Conservation (phyloP, 371 early-diverging fungal genomes). For the Rhizopus microsporus region DNA sequence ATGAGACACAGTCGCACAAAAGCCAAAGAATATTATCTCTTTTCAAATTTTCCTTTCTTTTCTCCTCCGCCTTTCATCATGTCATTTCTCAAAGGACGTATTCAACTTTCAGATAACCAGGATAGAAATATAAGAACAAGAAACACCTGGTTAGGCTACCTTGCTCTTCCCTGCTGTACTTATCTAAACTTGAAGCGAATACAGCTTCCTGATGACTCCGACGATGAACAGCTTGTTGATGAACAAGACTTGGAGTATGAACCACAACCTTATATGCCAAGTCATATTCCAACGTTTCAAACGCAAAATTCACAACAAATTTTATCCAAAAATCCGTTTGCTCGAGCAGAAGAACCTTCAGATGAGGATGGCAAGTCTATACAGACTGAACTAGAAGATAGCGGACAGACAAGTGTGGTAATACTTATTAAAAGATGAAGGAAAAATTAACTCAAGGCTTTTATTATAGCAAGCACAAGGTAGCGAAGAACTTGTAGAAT, state of each 20-base stretch:
- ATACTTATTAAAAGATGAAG: background rate
- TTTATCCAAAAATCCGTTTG: constrained; percentile 23
- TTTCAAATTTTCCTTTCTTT: background rate
- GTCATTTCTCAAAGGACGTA: constrained; percentile 2
- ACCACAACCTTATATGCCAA: background rate
- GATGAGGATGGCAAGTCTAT: background rate
- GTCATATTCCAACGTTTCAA: constrained; percentile 2
- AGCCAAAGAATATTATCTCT: no score
- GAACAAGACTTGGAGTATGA: constrained; percentile 4
- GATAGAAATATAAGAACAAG: background rate
- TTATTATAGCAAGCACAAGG: constrained; percentile 1
- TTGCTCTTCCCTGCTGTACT: constrained; percentile 20
- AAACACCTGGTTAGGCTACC: background rate
- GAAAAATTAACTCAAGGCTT: background rate
- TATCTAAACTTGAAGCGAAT: constrained; percentile 7
- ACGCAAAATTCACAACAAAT: background rate
- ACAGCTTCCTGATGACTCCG: constrained; percentile 26
- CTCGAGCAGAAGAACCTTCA: constrained; percentile 2
- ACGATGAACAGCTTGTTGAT: constrained; percentile 14
- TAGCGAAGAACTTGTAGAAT: constrained; percentile 13
- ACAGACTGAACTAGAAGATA: background rate
- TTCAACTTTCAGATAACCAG: background rate
- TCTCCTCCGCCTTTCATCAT: background rate
- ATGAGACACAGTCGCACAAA: no score
- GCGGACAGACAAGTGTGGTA: background rate